These are phyloP conservation scores for Fonsecaea pugnacius DNA, from an alignment of 2,329 filamentous ascomycete species.

Conservation along the genomic window DNA sequence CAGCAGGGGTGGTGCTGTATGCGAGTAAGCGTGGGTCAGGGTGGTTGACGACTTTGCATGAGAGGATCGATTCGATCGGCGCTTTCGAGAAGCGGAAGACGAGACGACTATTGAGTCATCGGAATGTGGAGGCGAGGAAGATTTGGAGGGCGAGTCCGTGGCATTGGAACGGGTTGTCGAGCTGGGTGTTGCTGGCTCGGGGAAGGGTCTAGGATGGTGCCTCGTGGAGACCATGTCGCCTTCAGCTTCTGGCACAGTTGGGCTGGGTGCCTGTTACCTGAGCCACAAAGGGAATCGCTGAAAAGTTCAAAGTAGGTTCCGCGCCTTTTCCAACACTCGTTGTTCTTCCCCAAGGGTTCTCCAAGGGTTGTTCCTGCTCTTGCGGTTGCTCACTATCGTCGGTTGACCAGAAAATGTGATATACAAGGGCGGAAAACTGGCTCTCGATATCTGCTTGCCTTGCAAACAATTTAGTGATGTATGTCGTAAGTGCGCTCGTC, in stretches of 20 bases:
- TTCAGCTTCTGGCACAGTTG: background rate
- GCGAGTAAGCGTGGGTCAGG: conserved; percentile 53
- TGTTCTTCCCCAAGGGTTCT: background rate
- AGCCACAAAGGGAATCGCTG: background rate
- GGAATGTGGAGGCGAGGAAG: conserved; percentile 15
- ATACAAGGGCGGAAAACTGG: background rate
- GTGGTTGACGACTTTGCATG: conserved; percentile 21
- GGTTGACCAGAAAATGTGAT: background rate
- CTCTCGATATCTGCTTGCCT: background rate
- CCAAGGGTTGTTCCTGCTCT: background rate
- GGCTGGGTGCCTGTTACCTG: background rate
- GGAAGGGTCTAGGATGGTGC: conserved; percentile 58
- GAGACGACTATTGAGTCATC: conserved; percentile 13
- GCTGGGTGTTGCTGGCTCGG: conserved; percentile 41
- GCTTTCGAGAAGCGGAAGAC: conserved; percentile 20
- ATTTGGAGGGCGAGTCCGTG: conserved; percentile 33
- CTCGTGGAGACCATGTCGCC: conserved; percentile 61
- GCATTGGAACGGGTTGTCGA: conserved; percentile 29
- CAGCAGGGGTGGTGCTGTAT: conserved; percentile 63
- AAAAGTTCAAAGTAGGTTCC: background rate
- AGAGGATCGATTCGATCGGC: conserved; percentile 36
- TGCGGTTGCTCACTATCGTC: background rate
- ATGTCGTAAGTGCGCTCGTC: background rate
- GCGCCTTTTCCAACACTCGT: background rate
- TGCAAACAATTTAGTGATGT: background rate